phyloP scores from a whole-genome alignment of 1,139 yeast genomes.

The Kodamaea sp. region DNA sequence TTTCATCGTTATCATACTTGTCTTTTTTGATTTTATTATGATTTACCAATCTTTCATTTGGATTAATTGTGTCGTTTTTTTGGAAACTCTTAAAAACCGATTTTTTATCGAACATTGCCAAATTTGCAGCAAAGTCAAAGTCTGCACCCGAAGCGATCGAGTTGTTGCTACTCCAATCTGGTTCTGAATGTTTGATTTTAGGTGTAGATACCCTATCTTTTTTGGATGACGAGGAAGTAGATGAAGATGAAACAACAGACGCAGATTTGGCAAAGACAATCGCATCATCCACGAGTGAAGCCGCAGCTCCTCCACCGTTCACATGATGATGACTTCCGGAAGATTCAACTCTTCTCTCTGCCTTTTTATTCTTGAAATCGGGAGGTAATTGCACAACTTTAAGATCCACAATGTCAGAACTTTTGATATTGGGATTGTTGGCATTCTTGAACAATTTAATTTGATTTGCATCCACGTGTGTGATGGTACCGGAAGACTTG shows the following conservation, averaged over 20 bases:
- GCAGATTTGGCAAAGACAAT: conserved; percentile 22
- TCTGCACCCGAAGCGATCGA: conserved; percentile 48
- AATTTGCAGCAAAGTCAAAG: conserved; percentile 82
- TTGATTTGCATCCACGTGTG: conserved; percentile 38
- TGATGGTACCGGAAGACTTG: conserved; percentile 44
- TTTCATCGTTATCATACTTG: conserved; percentile 67
- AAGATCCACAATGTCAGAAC: conserved; percentile 42
- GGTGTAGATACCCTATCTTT: conserved; percentile 2
- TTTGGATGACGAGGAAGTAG: conserved; percentile 2
- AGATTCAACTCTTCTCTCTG: conserved; percentile 1
- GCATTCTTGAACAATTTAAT: conserved; percentile 37
- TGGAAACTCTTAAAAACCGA: conserved; percentile 77
- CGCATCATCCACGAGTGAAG: conserved; percentile 24
- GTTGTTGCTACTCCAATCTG: conserved; percentile 49
- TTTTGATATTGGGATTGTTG: conserved; percentile 23
- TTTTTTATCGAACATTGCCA: conserved; percentile 78
- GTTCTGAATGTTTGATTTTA: conserved; percentile 15
- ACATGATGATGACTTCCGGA: too few relatives aligned
- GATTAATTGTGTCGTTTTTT: conserved; percentile 56
- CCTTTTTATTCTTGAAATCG: conserved; percentile 21
- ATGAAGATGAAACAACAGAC: conserved; percentile 4
- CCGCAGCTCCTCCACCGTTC: neutral
- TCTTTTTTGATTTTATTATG: conserved; percentile 56
- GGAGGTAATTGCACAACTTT: conserved; percentile 49
- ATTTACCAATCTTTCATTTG: conserved; percentile 66